These are phyloP conservation scores for Acanthamoeba polyphaga DNA, from an alignment of 208 protist species.

Conservation along the genomic window DNA sequence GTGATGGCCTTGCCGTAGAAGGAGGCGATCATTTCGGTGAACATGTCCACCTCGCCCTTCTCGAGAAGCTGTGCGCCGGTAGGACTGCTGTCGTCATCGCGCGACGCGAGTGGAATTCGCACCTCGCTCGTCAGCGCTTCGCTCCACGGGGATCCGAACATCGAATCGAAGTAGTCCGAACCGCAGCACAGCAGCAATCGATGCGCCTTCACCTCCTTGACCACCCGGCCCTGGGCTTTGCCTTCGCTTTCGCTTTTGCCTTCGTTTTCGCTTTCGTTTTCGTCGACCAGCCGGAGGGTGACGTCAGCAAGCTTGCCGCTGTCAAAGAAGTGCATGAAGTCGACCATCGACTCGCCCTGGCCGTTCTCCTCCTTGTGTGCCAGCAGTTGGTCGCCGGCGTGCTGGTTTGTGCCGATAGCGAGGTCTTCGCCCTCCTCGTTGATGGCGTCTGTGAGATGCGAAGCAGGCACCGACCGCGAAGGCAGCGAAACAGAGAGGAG, in stretches of 20 bases:
- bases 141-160: slow-evolving; percentile 23
- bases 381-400: not conserved
- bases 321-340: not conserved
- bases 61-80: too few relatives aligned
- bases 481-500: not conserved
- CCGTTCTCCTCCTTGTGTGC: not conserved
- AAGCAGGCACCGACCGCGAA: not conserved
- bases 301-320: not conserved
- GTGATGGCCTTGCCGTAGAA: not conserved
- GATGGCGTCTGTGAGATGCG: not conserved
- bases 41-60: not conserved
- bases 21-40: slow-evolving; percentile 21
- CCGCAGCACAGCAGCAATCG: slow-evolving; percentile 3
- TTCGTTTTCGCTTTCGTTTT: not conserved
- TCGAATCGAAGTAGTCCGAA: slow-evolving; percentile 14
- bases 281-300: not conserved
- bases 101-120: not conserved
- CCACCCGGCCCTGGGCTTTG: not conserved
- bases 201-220: slow-evolving; percentile 1
- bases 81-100: not conserved
- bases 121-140: not conserved
- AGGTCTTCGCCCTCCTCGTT: not conserved
- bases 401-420: not conserved
- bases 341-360: not conserved
- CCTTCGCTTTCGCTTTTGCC: not conserved